Evolutionary conservation across 495 filamentous ascomycete species (phyloP).

Genomic region (Xylaria bambusicola): DNA sequence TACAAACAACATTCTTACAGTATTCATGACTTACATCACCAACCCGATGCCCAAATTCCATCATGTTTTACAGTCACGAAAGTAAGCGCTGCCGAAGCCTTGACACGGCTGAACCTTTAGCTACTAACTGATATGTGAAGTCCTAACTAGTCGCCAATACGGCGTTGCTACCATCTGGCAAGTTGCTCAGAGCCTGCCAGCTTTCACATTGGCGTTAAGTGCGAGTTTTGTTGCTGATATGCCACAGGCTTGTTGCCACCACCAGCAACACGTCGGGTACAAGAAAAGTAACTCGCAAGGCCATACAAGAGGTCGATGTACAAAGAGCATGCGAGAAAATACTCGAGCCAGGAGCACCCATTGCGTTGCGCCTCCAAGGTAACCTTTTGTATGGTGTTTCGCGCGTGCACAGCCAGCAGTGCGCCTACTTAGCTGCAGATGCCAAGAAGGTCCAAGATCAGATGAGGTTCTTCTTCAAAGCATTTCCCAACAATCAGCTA

Average conservation of each 20-base stretch:
- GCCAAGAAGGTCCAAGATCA: constrained; percentile 72
- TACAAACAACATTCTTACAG: background rate
- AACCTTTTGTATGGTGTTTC: constrained; percentile 86
- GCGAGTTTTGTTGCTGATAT: background rate
- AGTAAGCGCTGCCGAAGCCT: constrained; percentile 53
- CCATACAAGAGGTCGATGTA: constrained; percentile 85
- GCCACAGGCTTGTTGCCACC: constrained; percentile 83
- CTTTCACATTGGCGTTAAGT: background rate
- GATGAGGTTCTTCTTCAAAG: constrained; percentile 66
- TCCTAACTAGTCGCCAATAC: constrained; percentile 84
- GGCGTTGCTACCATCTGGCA: constrained; percentile 96
- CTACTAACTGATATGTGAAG: constrained; percentile 44
- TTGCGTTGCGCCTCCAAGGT: constrained; percentile 90
- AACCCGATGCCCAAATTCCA: constrained; percentile 8
- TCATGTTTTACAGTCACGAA: constrained; percentile 93
- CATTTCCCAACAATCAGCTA: constrained; percentile 50
- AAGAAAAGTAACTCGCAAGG: constrained; percentile 78
- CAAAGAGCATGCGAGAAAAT: constrained; percentile 85
- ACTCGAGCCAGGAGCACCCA: constrained; percentile 77
- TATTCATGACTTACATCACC: no score
- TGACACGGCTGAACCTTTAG: constrained; percentile 16
- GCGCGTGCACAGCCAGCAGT: constrained; percentile 84
- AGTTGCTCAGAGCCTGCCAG: constrained; percentile 27
- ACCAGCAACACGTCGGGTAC: constrained; percentile 68
- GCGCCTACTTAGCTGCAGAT: constrained; percentile 79